Percentiles rank a stretch among this genome's conserved stretches.
phyloP scores from a whole-genome alignment of 495 filamentous ascomycete genomes.

The Aspergillus sclerotioniger region DNA sequence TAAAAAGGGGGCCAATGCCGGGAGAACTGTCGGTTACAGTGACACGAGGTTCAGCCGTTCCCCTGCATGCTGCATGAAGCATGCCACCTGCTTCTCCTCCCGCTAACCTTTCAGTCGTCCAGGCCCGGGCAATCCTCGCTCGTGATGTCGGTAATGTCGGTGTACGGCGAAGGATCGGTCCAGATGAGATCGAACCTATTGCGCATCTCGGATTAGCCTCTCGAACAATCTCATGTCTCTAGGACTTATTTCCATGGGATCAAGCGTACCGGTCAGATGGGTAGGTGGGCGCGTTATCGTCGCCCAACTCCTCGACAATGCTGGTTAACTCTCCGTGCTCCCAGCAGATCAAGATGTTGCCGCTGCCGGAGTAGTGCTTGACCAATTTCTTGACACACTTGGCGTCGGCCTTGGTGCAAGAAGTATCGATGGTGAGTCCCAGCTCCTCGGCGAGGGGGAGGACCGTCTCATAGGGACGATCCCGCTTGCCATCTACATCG shows the following conservation, averaged over 20 bases:
- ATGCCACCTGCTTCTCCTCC: not conserved
- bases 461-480: conserved; percentile 53
- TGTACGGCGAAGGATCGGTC: conserved; percentile 39
- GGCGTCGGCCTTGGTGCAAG: conserved; percentile 47
- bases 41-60: not conserved
- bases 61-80: not conserved
- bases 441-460: conserved; percentile 49
- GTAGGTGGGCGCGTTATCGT: conserved; percentile 34
- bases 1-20: too few species aligned
- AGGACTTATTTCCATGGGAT: too few species aligned
- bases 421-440: conserved; percentile 49
- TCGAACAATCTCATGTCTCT: too few species aligned
- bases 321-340: conserved; percentile 49
- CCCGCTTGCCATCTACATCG: conserved; percentile 43
- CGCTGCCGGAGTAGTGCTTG: conserved; percentile 39
- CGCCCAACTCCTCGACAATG: conserved; percentile 45
- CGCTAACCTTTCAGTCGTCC: conserved; percentile 4
- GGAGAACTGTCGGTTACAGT: not conserved
- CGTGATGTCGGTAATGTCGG: conserved; percentile 26
- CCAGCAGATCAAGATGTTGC: conserved; percentile 60
- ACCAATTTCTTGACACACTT: conserved; percentile 47
- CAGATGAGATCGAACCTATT: conserved; percentile 44
- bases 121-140: conserved; percentile 38
- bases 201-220: conserved; percentile 2
- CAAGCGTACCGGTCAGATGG: conserved; percentile 34